Evolutionary conservation across 176 grass and related monocot genomes (phyloP).

Genomic region (Echinochloa phyllopogon): DNA sequence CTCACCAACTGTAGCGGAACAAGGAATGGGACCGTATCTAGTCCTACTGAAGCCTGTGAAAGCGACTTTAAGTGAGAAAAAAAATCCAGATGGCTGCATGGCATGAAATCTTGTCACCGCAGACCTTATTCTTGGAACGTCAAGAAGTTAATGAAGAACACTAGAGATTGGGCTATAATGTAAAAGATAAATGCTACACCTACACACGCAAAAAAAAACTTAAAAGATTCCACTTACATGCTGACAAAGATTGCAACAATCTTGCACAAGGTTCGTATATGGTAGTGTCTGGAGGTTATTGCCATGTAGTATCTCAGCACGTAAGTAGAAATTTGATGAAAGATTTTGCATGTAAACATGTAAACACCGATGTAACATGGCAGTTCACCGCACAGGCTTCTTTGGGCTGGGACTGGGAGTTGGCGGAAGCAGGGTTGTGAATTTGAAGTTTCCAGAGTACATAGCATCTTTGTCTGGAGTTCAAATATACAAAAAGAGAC

Average conservation of each 20-base stretch:
- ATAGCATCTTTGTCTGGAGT: slow-evolving; percentile 82
- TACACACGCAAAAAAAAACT: no score
- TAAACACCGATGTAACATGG: slow-evolving; percentile 13
- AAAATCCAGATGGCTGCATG: background rate
- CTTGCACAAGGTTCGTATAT: background rate
- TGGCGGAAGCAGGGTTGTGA: slow-evolving; percentile 60
- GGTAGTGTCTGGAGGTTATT: background rate
- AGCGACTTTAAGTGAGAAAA: background rate
- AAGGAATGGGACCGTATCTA: background rate
- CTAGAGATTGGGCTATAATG: background rate
- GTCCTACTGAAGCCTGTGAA: background rate
- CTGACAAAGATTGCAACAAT: background rate
- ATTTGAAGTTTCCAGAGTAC: slow-evolving; percentile 91
- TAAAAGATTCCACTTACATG: no score
- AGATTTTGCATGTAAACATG: background rate
- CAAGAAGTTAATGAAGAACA: background rate
- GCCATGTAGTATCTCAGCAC: background rate
- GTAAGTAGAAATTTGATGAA: background rate
- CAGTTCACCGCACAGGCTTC: slow-evolving; percentile 62
- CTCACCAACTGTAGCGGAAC: background rate
- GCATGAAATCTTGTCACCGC: background rate
- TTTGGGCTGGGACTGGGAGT: slow-evolving; percentile 29
- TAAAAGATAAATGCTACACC: background rate
- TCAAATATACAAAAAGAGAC: slow-evolving; percentile 22
- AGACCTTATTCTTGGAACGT: background rate